Evolutionary conservation across 176 grass and related monocot genomes (phyloP), one percentile per base, ranked within the genome.

Genomic region (Pharus latifolius): DNA sequence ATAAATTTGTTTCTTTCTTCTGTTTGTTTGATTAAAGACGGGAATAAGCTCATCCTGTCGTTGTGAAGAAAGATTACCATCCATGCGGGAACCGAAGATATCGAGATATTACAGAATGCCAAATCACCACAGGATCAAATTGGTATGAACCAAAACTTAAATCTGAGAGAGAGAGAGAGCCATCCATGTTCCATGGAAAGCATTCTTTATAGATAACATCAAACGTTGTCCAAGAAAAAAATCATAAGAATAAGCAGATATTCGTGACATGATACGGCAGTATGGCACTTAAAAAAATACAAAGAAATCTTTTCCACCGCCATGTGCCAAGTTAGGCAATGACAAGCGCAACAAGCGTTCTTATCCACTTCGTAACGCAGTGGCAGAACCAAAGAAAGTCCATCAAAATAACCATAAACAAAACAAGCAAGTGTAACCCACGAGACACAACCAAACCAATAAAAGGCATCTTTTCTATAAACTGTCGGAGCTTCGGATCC

Each of bases 31-130:
- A 9, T 38, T 38, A 5, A 4, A 5, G 35, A 38, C 4, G 4
- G 9, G 35, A 9, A 38, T 4, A 38, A 38, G 9, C 8, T 38
- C 35, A 49, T 51, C 46, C 4, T 17, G n/a, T 7, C 13, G 48
- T n/a, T n/a, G 18, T 34, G 53, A 60, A 23, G 43, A 60, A 41
- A 79, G 55, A 70, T 35, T n/a, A 47, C 72, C 80, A 16, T 76
- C 72, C 80, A 82, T 82, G n/a, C 18, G 3, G 32, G 18, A 51
- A 61, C 34, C 62, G 11, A 18, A 37, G 30, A 37, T 19, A 46
- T 59, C 57, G 47, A 23, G 8, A 29, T 15, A 13, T 34, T 49
- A 76, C 22, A 30, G 50, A 38, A 32, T 14, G 11, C 27, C 2
- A 35, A 71, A 76, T 43, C 47, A 23, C 38, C 41, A 52, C 52